Evolutionary conservation across 257 asterid genomes (phyloP), one percentile per base, ranked within the genome.

Genomic region (Capsicum pubescens): DNA sequence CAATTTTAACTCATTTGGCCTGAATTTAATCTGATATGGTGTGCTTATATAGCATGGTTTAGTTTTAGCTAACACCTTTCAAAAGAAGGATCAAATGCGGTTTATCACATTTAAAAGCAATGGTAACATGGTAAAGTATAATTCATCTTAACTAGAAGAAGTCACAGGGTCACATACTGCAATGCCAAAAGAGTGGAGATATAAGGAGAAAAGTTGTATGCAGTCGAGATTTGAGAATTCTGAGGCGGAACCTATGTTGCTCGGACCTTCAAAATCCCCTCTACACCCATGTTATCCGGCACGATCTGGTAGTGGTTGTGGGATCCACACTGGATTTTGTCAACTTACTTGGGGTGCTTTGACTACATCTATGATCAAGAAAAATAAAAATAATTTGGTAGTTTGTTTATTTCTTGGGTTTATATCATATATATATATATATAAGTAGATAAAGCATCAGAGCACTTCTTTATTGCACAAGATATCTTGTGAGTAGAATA

Each of bases 21-120:
- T 72, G 59, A 48, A 46, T 72, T 72, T 42, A 26, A 48, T 71
- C 32, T n/a, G 58, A 71, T 15, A 71, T 71, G 79, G 79, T 46
- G 79, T 46, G n/a, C 14, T 70, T 70, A 21, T 19, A 9, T 63
- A 63, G 70, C 70, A 26, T 26, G 39, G 9, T 63, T 63, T 63
- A 21, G 70, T 63, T 63, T 63, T 19, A 63, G 39, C 70, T 63
- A 63, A 26, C 70, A 4, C 42, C 17, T 63, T 63, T 63, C 10
- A 61, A 61, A 21, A 61, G 68, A 21, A 19, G 70, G 69, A 19
- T 26, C 15, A 10, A 15, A 19, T 15, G 10, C 3, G 16, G 70
- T 63, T 63, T 15, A 21, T 63, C 39, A 10, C 70, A 63, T 63
- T 63, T 63, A 63, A 63, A 60, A 63, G 42, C 3, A 11, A 16